These are phyloP conservation scores for Allantophomopsis lycopodina DNA, from an alignment of 2,329 filamentous ascomycete species.

Conservation along the genomic window DNA sequence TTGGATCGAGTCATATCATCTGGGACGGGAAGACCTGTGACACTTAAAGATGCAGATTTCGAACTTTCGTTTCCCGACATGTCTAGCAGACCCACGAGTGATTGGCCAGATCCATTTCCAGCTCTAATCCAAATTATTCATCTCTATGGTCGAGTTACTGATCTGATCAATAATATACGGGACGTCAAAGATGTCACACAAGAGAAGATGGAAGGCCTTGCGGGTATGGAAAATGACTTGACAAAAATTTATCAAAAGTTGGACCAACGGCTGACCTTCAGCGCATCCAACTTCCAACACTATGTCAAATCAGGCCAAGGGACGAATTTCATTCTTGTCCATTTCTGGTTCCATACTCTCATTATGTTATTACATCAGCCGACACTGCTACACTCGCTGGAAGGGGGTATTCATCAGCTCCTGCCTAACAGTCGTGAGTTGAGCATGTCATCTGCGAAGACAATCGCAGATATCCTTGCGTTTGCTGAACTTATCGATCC, in stretches of 20 bases:
- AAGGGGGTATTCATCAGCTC: slow-evolving; percentile 54
- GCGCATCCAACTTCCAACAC: slow-evolving; percentile 73
- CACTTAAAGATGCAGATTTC: slow-evolving; percentile 72
- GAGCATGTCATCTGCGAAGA: slow-evolving; percentile 48
- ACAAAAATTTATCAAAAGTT: slow-evolving; percentile 61
- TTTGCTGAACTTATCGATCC: slow-evolving; percentile 79
- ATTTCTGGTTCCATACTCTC: slow-evolving; percentile 72
- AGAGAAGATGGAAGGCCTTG: slow-evolving; percentile 58
- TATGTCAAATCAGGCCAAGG: slow-evolving; percentile 72
- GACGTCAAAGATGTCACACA: slow-evolving; percentile 60
- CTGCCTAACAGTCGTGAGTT: slow-evolving; percentile 68
- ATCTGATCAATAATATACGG: slow-evolving; percentile 71
- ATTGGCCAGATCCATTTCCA: slow-evolving; percentile 68
- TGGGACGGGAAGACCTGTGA: slow-evolving; percentile 73
- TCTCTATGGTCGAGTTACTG: slow-evolving; percentile 72
- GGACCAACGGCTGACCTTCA: slow-evolving; percentile 66
- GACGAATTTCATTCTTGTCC: slow-evolving; percentile 74
- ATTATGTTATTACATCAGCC: slow-evolving; percentile 80
- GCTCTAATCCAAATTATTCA: slow-evolving; percentile 74
- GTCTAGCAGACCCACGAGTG: slow-evolving; percentile 36
- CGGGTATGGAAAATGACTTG: slow-evolving; percentile 68
- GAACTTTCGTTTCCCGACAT: slow-evolving; percentile 56
- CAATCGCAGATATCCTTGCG: slow-evolving; percentile 76
- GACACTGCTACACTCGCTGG: slow-evolving; percentile 67
- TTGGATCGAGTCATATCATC: slow-evolving; percentile 80